Conservation (phyloP, 495 filamentous ascomycete species). For the Amniculicola lignicola region DNA sequence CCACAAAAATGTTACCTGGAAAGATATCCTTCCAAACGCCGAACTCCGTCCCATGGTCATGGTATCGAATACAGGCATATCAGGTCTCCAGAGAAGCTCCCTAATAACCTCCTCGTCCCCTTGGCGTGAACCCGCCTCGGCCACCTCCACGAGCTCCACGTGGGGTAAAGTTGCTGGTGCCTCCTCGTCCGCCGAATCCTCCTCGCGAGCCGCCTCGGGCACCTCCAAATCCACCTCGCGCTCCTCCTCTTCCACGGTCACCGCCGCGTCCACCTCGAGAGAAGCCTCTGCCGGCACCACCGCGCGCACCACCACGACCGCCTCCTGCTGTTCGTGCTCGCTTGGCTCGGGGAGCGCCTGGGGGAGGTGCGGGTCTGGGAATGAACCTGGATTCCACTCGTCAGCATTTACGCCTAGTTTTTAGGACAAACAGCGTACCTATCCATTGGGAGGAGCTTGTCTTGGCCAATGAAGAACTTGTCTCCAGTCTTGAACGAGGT, state of each 20-base stretch:
- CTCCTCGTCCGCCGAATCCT: too few species aligned
- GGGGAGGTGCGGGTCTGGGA: conserved; percentile 85
- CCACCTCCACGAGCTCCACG: conserved; percentile 25
- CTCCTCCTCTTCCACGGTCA: conserved; percentile 24
- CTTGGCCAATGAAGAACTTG: conserved; percentile 91
- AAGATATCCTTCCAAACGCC: background rate
- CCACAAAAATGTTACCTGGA: background rate
- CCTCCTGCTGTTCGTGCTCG: conserved; percentile 52
- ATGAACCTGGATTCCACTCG: conserved; percentile 60
- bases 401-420: background rate
- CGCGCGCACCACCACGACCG: conserved; percentile 20
- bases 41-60: background rate
- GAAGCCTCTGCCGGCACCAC: conserved; percentile 32
- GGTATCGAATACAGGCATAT: background rate
- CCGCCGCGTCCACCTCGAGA: conserved; percentile 28
- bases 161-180: background rate
- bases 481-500: conserved; percentile 91
- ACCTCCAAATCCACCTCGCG: conserved; percentile 28
- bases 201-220: conserved; percentile 31
- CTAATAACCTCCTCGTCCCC: background rate
- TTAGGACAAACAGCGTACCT: conserved; percentile 47
- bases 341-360: conserved; percentile 60
- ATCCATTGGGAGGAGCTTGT: conserved; percentile 92
- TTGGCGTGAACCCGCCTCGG: conserved; percentile 4
- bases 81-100: too few species aligned